A percentile compares a stretch with the other conserved stretches of the same genome.
These are phyloP conservation scores for Colletotrichum destructivum DNA, from an alignment of 2,329 filamentous ascomycete genomes.

Conservation along the genomic window DNA sequence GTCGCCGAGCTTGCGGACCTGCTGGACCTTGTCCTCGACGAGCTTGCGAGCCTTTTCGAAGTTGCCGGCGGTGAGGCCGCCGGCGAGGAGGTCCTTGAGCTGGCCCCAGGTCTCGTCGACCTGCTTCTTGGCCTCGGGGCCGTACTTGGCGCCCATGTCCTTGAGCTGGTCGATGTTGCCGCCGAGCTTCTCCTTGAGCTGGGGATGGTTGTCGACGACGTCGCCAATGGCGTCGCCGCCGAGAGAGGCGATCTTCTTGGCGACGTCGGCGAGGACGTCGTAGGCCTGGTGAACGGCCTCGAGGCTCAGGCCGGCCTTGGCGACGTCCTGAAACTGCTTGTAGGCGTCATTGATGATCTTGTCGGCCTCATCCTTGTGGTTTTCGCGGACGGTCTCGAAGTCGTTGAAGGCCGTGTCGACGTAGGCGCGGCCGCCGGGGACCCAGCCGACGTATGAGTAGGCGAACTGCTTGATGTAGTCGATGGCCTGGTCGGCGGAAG, in stretches of 20 bases:
- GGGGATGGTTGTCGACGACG: constrained; percentile 80
- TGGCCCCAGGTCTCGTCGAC: constrained; percentile 80
- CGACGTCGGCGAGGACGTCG: constrained; percentile 74
- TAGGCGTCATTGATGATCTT: constrained; percentile 78
- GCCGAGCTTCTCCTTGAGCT: constrained; percentile 80
- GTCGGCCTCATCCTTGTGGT: constrained; percentile 80
- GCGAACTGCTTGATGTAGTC: constrained; percentile 76
- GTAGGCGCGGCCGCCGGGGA: constrained; percentile 79
- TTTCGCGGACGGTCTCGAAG: constrained; percentile 76
- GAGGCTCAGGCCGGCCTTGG: constrained; percentile 72
- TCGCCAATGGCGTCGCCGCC: constrained; percentile 75
- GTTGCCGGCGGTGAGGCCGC: constrained; percentile 69
- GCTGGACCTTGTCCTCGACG: constrained; percentile 78
- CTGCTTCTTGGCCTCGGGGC: constrained; percentile 83
- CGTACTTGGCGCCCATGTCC: constrained; percentile 77
- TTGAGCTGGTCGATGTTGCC: constrained; percentile 78
- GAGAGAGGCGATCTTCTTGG: constrained; percentile 72
- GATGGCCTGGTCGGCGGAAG: constrained; percentile 77
- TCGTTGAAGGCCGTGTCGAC: constrained; percentile 81
- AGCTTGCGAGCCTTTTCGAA: constrained; percentile 72
- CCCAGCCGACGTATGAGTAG: constrained; percentile 78
- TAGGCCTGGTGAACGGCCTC: constrained; percentile 74
- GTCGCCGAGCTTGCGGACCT: constrained; percentile 78
- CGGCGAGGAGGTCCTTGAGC: constrained; percentile 74
- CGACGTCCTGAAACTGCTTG: constrained; percentile 74